Evolutionary conservation across 2,329 filamentous ascomycete genomes (phyloP).

Genomic region (Penicillium sp.): DNA sequence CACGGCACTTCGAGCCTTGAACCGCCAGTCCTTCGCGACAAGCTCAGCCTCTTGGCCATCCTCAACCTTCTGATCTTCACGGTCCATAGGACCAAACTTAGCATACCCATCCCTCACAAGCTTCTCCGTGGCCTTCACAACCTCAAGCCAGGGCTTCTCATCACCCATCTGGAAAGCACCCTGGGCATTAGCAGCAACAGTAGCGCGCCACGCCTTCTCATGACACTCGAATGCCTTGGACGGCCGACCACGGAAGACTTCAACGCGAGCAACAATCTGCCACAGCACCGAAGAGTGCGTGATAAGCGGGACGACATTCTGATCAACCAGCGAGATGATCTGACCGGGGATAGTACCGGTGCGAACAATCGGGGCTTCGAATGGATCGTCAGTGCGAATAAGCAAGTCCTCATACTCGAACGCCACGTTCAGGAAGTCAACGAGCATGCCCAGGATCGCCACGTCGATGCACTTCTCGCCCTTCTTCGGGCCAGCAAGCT

Average conservation of each 20-base stretch:
- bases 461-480: slow-evolving; percentile 77
- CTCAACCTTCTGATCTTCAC: slow-evolving; percentile 52
- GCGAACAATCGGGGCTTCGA: slow-evolving; percentile 37
- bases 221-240: slow-evolving; percentile 73
- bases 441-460: slow-evolving; percentile 67
- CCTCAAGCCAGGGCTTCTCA: slow-evolving; percentile 64
- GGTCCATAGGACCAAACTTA: slow-evolving; percentile 65
- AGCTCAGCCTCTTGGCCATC: slow-evolving; percentile 51
- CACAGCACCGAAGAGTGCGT: slow-evolving; percentile 76
- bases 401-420: slow-evolving; percentile 40
- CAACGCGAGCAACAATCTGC: slow-evolving; percentile 68
- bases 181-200: slow-evolving; percentile 48
- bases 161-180: slow-evolving; percentile 53
- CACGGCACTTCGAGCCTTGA: slow-evolving; percentile 81
- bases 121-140: slow-evolving; percentile 76
- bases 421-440: slow-evolving; percentile 65
- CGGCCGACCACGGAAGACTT: slow-evolving; percentile 70
- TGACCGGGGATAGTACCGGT: slow-evolving; percentile 52
- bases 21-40: slow-evolving; percentile 79
- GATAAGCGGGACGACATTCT: slow-evolving; percentile 74
- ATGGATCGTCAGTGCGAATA: slow-evolving; percentile 37
- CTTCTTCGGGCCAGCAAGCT: slow-evolving; percentile 63
- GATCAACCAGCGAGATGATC: slow-evolving; percentile 71
- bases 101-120: slow-evolving; percentile 75
- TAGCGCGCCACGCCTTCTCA: slow-evolving; percentile 84